These are phyloP conservation scores for Penicillium simplicissimum DNA, from an alignment of 495 filamentous ascomycete species.

Conservation along the genomic window DNA sequence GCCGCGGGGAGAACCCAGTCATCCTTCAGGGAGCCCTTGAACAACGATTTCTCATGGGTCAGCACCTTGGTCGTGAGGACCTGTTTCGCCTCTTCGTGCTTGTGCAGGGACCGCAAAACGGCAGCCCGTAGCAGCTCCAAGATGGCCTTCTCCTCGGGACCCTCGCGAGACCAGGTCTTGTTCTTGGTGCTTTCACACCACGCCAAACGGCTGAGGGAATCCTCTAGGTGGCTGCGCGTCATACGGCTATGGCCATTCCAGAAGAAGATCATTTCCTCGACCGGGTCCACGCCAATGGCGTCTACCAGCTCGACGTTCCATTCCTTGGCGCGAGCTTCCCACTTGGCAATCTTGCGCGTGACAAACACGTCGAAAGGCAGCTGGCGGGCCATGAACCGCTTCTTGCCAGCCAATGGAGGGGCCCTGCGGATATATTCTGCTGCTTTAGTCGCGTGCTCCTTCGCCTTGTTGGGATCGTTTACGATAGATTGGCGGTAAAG, in stretches of 20 bases:
- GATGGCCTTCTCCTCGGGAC: constrained; percentile 73
- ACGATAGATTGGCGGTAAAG: constrained; percentile 63
- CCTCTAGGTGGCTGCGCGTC: constrained; percentile 61
- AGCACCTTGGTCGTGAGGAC: constrained; percentile 62
- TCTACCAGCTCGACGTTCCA: constrained; percentile 73
- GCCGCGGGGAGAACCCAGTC: constrained; percentile 81
- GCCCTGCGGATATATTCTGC: constrained; percentile 70
- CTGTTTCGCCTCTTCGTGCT: constrained; percentile 61
- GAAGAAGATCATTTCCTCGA: constrained; percentile 94
- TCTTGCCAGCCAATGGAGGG: constrained; percentile 76
- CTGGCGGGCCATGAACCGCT: constrained; percentile 84
- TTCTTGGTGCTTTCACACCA: constrained; percentile 66
- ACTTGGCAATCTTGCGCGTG: constrained; percentile 81
- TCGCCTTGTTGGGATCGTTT: constrained; percentile 51
- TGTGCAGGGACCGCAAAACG: constrained; percentile 61
- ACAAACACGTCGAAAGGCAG: constrained; percentile 92
- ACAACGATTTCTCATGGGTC: constrained; percentile 61
- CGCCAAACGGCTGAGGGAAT: constrained; percentile 59
- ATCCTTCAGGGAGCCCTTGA: constrained; percentile 75
- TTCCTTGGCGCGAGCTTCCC: constrained; percentile 76
- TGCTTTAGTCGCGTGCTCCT: constrained; percentile 61
- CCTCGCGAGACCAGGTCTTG: constrained; percentile 56
- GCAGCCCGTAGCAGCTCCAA: constrained; percentile 66
- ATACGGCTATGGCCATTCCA: constrained; percentile 87
- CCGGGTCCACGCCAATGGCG: constrained; percentile 77